Percentiles rank a stretch among this genome's conserved stretches.
Evolutionary conservation across 495 filamentous ascomycete species (phyloP).

Genomic region (Thermothielavioides terrestris): DNA sequence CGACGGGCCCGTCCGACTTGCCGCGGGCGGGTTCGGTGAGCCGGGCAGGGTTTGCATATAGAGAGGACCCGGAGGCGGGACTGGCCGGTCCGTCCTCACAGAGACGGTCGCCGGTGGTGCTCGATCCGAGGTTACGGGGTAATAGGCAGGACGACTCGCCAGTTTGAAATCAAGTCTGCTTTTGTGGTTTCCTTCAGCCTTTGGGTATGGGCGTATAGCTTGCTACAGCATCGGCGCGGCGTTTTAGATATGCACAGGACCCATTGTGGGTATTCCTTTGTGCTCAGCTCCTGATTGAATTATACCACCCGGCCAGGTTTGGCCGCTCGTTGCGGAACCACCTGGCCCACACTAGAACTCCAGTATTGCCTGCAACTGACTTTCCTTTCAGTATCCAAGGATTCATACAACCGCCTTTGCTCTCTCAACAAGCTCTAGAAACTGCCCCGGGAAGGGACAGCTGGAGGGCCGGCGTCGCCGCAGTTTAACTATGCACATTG

Average conservation of each 20-base stretch:
- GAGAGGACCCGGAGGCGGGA: constrained; percentile 8
- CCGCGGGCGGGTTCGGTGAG: neutral
- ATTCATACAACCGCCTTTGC: too few species aligned
- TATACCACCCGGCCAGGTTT: too few species aligned
- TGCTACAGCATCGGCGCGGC: neutral
- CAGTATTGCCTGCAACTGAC: too few species aligned
- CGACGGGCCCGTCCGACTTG: neutral
- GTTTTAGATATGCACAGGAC: too few species aligned
- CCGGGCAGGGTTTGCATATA: neutral
- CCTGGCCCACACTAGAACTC: too few species aligned
- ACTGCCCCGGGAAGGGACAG: too few species aligned
- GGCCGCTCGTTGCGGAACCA: too few species aligned
- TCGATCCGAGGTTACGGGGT: neutral
- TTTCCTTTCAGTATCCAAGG: too few species aligned
- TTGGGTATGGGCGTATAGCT: too few species aligned
- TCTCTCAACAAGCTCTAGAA: too few species aligned
- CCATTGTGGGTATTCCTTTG: too few species aligned
- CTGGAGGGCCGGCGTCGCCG: neutral
- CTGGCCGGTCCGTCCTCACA: neutral
- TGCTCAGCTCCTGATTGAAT: too few species aligned
- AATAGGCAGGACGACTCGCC: constrained; percentile 5
- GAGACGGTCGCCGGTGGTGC: neutral
- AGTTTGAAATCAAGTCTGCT: neutral
- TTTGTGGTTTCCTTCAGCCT: neutral
- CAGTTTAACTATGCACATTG: neutral